Base-by-base conservation (phyloP, 371 early-diverging fungal genomes). In the Nematocida ironsii region DNA sequence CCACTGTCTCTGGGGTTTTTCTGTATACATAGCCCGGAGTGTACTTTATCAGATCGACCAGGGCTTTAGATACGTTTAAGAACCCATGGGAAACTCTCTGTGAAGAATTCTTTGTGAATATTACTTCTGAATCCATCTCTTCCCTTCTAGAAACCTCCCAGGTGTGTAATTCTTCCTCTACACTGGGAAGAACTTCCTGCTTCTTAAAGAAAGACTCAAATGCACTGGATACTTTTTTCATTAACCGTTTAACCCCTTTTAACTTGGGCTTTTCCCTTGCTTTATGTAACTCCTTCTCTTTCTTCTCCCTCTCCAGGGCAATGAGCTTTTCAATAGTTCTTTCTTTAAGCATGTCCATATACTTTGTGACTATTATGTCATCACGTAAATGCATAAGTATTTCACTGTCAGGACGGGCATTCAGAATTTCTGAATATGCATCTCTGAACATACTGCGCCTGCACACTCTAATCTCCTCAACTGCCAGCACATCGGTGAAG, bases 11-110 rank as follows among this genome's bases (percentile, higher is more conserved):
- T 40, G 80, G 80, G 11, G 5, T 4, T 23, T 72, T 55, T 45
- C 80, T 56, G 45, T 68, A 78, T 33, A 70, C 71, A 11, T 67
- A 82, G 16, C 71, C 80, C 7, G 55, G 27, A n/a, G 76, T 78
- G 27, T 73, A 20, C 33, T 20, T 5, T 23, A 78, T 33, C 39
- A 56, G 20, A 33, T 67, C 45, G 5, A 27, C 40, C 1, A 78
- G 80, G 3, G 80, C 80, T 23, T 47, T 48, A 1, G 44, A 56
- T 7, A 78, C 71, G 25, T 48, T 44, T 5, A 78, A 18, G 70
- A 78, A 78, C 16, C 70, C 80, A 5, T n/a, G 80, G 5, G 80
- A 44, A 13, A 78, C 69, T 1, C 69, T 2, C n/a, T 68, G 23
- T 13, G 64, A 64, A 33, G 44, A 13, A 23, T 64, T 64, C 64